Evolutionary conservation across 2,329 filamentous ascomycete genomes (phyloP), one percentile per base, ranked within the genome.

Genomic region (Calonectria crousiana): DNA sequence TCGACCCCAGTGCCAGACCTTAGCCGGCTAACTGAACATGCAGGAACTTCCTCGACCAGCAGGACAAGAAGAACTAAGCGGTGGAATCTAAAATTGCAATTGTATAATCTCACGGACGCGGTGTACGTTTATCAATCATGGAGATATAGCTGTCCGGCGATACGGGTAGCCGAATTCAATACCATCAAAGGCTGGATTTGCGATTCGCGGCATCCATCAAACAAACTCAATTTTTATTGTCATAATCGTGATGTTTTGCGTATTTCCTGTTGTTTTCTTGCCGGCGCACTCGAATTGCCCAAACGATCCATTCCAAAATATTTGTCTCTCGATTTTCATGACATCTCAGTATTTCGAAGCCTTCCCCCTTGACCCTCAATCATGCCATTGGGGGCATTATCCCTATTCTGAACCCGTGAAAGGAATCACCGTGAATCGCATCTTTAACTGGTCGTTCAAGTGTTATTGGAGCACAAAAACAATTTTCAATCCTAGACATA

Each of bases 11-110:
- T 65, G n/a, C 49, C 68, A 36, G 38, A 14, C 20, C 44, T 66
- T 26, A n/a, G 32, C 68, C 58, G 53, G 74, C 83, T 84, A 79
- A 84, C 78, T 56, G 26, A 23, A 6, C 26, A 62, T 18, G 71
- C 72, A 86, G 85, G 82, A 84, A 85, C 79, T 86, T 86, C 78
- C 82, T 86, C 65, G 84, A 85, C 67, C 79, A 86, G 78, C 82
- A 84, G 78, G 84, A 85, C 76, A 86, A 86, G 84, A 86, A 86
- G 81, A 78, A 86, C 75, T 86, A 85, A 80, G 75, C 49, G 69
- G 36, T 74, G 71, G 69, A 38, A 71, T 66, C 69, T 30, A 71
- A 53, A 75, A 76, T 65, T 71, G 77, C 71, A 75, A 68, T 71
- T 62, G 64, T 75, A 68, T 76, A 75, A 75, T 77, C 75, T 82